These are phyloP conservation scores for Metschnikowia santaceciliae DNA, from an alignment of 805 yeast species.

Conservation along the genomic window DNA sequence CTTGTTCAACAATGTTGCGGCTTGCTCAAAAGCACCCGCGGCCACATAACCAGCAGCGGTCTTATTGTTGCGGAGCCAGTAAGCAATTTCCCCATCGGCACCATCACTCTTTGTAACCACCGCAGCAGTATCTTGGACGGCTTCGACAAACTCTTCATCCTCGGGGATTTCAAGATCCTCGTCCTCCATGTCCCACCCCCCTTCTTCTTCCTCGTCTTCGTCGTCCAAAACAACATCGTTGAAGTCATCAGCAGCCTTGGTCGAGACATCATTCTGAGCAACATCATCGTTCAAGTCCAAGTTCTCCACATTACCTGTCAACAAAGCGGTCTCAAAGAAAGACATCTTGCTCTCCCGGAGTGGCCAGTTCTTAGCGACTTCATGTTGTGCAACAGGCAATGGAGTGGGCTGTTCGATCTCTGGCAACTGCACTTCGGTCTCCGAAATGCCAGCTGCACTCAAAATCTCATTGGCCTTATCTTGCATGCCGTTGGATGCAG, in stretches of 20 bases:
- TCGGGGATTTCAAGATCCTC: constrained; percentile 66
- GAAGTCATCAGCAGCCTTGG: constrained; percentile 8
- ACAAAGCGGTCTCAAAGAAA: constrained; percentile 78
- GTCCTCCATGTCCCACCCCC: constrained; percentile 80
- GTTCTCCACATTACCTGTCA: constrained; percentile 68
- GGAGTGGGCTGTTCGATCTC: constrained; percentile 40
- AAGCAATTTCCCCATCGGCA: constrained; percentile 57
- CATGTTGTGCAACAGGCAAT: constrained; percentile 46
- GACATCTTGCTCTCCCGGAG: constrained; percentile 66
- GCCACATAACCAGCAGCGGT: constrained; percentile 92
- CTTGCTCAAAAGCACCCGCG: constrained; percentile 94
- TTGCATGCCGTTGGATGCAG: constrained; percentile 77
- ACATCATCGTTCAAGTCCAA: constrained; percentile 45
- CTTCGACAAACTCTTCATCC: constrained; percentile 26
- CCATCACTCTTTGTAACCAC: constrained; percentile 14
- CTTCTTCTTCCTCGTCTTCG: constrained; percentile 55
- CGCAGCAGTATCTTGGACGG: constrained; percentile 10
- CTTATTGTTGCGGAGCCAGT: constrained; percentile 86
- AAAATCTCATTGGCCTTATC: constrained; percentile 71
- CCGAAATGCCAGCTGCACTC: constrained; percentile 61
- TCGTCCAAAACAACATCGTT: constrained; percentile 15
- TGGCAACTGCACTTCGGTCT: constrained; percentile 63
- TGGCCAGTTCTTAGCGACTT: constrained; percentile 71
- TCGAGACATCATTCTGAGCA: neutral
- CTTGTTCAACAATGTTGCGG: constrained; percentile 85